A percentile compares a stretch with the other conserved stretches of the same genome.
phyloP scores from a whole-genome alignment of 176 grass and related monocot genomes.

The Cenchrus americanus region DNA sequence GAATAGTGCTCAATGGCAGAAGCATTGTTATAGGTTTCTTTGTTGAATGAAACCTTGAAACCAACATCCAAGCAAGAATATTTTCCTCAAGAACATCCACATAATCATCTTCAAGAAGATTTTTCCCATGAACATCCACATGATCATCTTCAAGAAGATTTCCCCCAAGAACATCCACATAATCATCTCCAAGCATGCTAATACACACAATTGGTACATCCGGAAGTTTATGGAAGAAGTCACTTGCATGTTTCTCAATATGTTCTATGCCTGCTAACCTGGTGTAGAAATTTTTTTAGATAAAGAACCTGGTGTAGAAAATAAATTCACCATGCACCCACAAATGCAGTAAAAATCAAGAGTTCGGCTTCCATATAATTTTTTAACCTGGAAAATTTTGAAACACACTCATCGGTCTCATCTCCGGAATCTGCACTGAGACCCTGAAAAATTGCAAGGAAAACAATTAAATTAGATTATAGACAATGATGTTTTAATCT shows the following conservation, averaged over 20 bases:
- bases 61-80: conserved; percentile 72
- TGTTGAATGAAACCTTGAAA: conserved; percentile 80
- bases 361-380: background rate
- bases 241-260: conserved; percentile 67
- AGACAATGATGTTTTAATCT: background rate
- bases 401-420: conserved; percentile 22
- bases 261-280: conserved; percentile 26
- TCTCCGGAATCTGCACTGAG: conserved; percentile 15
- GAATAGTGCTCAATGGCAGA: conserved; percentile 67
- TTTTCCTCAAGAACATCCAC: conserved; percentile 69
- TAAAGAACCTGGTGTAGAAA: conserved; percentile 44
- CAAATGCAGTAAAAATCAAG: conserved; percentile 30
- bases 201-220: conserved; percentile 78
- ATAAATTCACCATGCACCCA: conserved; percentile 5
- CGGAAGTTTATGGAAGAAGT: conserved; percentile 78
- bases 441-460: conserved; percentile 47
- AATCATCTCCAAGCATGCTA: conserved; percentile 82
- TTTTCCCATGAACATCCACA: conserved; percentile 55
- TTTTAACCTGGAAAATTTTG: conserved; percentile 58
- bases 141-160: conserved; percentile 58
- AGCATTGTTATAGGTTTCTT: conserved; percentile 72
- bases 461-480: background rate
- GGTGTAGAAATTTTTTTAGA: too few species aligned
- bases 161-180: conserved; percentile 64
- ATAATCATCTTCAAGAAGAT: conserved; percentile 58